Conservation (phyloP, 2,329 filamentous ascomycete genomes). For the Ophiostoma himal-ulmi region DNA sequence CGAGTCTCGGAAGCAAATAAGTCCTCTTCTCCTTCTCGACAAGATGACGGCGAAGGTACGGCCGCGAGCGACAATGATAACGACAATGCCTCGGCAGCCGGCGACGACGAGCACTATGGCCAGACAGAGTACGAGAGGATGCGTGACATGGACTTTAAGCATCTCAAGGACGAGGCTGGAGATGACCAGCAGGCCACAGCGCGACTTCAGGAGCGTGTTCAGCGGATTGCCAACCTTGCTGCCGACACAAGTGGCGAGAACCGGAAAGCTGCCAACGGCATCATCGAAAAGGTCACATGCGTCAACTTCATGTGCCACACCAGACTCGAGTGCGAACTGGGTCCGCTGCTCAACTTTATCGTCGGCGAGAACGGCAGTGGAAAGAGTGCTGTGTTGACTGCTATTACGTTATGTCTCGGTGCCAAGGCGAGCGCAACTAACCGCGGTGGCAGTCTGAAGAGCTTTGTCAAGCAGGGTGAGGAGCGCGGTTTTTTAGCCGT, state of each 20-base stretch:
- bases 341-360: slow-evolving; percentile 94
- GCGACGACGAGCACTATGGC: slow-evolving; percentile 19
- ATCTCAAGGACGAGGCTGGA: slow-evolving; percentile 50
- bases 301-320: slow-evolving; percentile 96
- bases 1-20: slow-evolving; percentile 33
- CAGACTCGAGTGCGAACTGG: slow-evolving; percentile 74
- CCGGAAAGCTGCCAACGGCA: slow-evolving; percentile 70
- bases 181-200: slow-evolving; percentile 63
- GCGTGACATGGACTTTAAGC: slow-evolving; percentile 54
- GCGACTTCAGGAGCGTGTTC: slow-evolving; percentile 39
- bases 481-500: slow-evolving; percentile 73
- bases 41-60: background rate
- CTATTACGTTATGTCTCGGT: slow-evolving; percentile 87
- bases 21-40: background rate
- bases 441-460: slow-evolving; percentile 81
- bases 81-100: slow-evolving; percentile 3
- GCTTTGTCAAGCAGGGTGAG: slow-evolving; percentile 79
- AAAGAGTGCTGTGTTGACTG: slow-evolving; percentile 92
- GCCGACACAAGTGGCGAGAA: slow-evolving; percentile 46
- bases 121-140: slow-evolving; percentile 56
- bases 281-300: slow-evolving; percentile 81
- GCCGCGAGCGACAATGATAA: background rate
- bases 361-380: slow-evolving; percentile 96
- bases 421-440: slow-evolving; percentile 92
- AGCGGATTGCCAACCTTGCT: slow-evolving; percentile 36